phyloP scores from a whole-genome alignment of 441 rosid genomes.

The Euphorbia neoarborescens region DNA sequence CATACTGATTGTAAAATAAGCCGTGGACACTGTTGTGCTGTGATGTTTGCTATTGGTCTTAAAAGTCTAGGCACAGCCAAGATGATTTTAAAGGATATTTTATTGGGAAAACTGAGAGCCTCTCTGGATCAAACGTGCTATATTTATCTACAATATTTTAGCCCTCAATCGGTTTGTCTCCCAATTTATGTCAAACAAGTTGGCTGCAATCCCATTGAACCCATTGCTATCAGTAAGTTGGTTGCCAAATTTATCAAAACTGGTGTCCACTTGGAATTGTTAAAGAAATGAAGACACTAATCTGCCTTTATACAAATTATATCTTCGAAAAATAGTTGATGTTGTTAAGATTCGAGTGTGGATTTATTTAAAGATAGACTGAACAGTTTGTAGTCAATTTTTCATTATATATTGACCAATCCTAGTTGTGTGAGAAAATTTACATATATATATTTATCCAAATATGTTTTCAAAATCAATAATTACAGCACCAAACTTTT shows the following conservation, averaged over 20 bases:
- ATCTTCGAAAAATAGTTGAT: neutral
- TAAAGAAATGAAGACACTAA: neutral
- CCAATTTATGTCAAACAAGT: neutral
- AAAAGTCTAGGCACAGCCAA: no score
- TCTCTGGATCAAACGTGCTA: neutral
- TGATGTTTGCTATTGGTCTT: neutral
- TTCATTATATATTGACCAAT: neutral
- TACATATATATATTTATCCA: neutral
- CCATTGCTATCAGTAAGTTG: neutral
- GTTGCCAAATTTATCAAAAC: neutral
- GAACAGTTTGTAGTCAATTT: neutral
- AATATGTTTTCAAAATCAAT: neutral
- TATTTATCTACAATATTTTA: neutral
- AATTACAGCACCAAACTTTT: slow-evolving; percentile 9
- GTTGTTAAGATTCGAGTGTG: neutral
- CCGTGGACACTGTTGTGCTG: no score
- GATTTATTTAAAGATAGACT: neutral
- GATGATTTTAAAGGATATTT: no score
- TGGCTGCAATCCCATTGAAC: neutral
- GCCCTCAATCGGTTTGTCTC: neutral
- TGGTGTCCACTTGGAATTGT: neutral
- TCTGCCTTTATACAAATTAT: neutral
- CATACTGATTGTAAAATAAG: neutral
- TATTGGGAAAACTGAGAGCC: neutral
- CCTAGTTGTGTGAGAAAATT: neutral